phyloP scores from a whole-genome alignment of 1,139 yeast species.

The Saccharomyces hybrid region DNA sequence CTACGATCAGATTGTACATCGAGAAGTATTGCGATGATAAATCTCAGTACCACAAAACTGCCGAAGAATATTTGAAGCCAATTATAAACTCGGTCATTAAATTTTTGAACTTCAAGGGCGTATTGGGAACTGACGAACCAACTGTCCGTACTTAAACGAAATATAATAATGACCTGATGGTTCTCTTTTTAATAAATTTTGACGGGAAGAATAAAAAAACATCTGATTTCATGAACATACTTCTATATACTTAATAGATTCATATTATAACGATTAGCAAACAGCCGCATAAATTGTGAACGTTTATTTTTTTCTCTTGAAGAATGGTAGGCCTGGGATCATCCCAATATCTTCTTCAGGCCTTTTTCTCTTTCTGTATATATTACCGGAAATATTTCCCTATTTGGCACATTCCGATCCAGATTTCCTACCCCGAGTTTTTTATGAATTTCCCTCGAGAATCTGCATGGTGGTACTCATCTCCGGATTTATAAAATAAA shows the following conservation, averaged over 20 bases:
- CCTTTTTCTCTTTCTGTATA: not conserved
- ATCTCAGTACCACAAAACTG: constrained; percentile 43
- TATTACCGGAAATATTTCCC: not conserved
- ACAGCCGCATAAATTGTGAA: not conserved
- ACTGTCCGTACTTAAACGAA: constrained; percentile 64
- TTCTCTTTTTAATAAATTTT: not conserved
- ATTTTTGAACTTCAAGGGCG: constrained; percentile 65
- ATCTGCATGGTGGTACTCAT: not conserved
- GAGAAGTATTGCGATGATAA: constrained; percentile 71
- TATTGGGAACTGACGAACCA: constrained; percentile 77
- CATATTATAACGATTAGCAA: not conserved
- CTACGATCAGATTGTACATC: constrained; percentile 87
- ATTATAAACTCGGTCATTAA: constrained; percentile 59
- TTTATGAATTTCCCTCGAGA: not conserved
- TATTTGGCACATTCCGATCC: not conserved
- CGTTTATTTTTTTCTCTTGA: not conserved
- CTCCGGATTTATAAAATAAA: not conserved
- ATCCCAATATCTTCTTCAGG: not conserved
- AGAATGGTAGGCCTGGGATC: not conserved
- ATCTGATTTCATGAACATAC: not conserved
- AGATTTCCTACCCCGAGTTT: not conserved
- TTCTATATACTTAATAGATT: not conserved
- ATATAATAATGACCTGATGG: not conserved
- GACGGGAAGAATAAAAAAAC: not conserved
- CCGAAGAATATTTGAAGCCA: constrained; percentile 58